Conservation (phyloP, 352 stramenopile species). For the Pythium insidiosum region DNA sequence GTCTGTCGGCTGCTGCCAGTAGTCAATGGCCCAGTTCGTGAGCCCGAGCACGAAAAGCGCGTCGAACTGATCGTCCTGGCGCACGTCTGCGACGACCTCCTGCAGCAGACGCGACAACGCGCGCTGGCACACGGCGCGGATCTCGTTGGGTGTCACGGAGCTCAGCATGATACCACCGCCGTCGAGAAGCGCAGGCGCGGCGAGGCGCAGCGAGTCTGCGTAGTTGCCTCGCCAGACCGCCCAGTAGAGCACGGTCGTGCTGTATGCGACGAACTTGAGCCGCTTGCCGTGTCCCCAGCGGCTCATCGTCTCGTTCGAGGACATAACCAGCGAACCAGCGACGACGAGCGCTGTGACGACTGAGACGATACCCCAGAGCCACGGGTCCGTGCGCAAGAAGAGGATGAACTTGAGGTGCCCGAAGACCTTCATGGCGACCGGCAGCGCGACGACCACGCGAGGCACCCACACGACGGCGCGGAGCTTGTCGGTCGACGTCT, state of each 20-base stretch:
- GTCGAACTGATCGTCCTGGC: constrained; percentile 59
- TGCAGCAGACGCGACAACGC: constrained; percentile 41
- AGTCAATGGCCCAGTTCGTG: constrained; percentile 63
- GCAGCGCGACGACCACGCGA: constrained; percentile 36
- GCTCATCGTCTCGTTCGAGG: constrained; percentile 17
- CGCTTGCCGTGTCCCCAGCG: constrained; percentile 56
- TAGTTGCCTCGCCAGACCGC: constrained; percentile 41
- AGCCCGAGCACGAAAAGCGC: constrained; percentile 62
- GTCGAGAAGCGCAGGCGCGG: constrained; percentile 57
- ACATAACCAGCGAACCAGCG: background rate
- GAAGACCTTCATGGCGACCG: constrained; percentile 62
- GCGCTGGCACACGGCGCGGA: constrained; percentile 28
- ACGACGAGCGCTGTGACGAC: constrained; percentile 14
- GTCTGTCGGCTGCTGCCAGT: constrained; percentile 75
- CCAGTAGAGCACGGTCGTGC: constrained; percentile 48
- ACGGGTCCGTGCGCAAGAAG: constrained; percentile 50
- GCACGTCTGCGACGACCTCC: constrained; percentile 39
- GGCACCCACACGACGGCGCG: constrained; percentile 45
- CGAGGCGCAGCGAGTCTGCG: constrained; percentile 33
- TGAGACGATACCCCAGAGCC: constrained; percentile 27
- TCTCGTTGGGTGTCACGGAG: constrained; percentile 29
- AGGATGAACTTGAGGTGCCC: constrained; percentile 68
- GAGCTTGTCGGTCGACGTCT: constrained; percentile 61
- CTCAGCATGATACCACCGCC: constrained; percentile 50
- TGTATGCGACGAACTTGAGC: constrained; percentile 60